Percentiles rank a stretch among this genome's conserved stretches.
phyloP scores from a whole-genome alignment of 768 basidiomycete genomes.

The Cyclocybe cylindracea region DNA sequence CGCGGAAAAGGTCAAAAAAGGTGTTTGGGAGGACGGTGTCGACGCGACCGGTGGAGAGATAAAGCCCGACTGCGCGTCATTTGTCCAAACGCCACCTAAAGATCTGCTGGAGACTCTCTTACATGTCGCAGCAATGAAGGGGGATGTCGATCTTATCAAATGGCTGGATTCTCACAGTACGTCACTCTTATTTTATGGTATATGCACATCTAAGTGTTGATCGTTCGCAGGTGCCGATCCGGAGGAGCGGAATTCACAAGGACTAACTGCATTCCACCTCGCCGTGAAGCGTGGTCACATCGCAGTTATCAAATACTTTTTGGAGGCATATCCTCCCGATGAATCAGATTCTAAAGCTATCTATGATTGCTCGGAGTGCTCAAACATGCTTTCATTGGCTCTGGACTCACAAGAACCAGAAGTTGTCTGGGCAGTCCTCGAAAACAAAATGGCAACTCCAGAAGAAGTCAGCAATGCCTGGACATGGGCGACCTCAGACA shows the following conservation, averaged over 20 bases:
- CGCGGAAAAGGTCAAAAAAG: conserved; percentile 54
- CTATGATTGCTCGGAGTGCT: conserved; percentile 45
- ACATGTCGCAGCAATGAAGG: conserved; percentile 62
- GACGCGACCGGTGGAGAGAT: conserved; percentile 75
- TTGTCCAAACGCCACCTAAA: conserved; percentile 42
- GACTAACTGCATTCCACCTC: conserved; percentile 66
- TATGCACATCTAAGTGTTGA: conserved; percentile 13
- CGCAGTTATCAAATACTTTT: conserved; percentile 57
- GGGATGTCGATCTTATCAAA: conserved; percentile 56
- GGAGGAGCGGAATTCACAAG: conserved; percentile 63
- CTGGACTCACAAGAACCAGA: conserved; percentile 63
- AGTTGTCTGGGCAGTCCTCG: conserved; percentile 62
- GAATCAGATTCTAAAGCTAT: conserved; percentile 50
- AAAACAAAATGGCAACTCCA: conserved; percentile 51
- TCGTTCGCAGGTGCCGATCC: conserved; percentile 61
- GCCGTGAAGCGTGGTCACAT: conserved; percentile 57
- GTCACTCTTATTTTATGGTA: conserved; percentile 29
- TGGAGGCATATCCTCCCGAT: conserved; percentile 58
- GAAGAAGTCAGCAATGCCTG: conserved; percentile 54
- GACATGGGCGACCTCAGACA: conserved; percentile 44
- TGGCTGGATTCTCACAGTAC: conserved; percentile 77
- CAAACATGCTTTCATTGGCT: conserved; percentile 54
- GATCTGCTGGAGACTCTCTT: conserved; percentile 70
- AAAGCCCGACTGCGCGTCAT: conserved; percentile 53
- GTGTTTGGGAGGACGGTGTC: conserved; percentile 68